phyloP scores from a whole-genome alignment of 306 rosid species.

The Ormosia semicastrata region DNA sequence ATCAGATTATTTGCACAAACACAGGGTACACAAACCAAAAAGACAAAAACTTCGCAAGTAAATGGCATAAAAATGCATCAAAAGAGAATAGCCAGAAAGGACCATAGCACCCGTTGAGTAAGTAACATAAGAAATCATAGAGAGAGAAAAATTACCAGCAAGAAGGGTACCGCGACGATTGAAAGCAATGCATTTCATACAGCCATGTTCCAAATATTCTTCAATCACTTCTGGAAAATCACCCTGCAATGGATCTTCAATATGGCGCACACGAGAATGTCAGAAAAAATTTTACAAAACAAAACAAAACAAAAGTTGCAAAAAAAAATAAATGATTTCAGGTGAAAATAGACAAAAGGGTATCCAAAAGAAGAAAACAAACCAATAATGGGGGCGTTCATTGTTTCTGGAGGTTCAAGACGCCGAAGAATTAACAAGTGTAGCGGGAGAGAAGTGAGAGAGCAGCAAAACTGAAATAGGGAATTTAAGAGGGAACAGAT shows the following conservation, averaged over 20 bases:
- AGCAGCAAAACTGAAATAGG: not conserved
- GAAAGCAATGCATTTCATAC: slow-evolving; percentile 71
- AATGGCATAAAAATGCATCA: not conserved
- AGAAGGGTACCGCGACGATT: slow-evolving; percentile 80
- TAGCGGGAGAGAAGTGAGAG: not conserved
- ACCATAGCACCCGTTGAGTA: not conserved
- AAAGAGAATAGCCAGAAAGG: not conserved
- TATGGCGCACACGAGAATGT: not conserved
- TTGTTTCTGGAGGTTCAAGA: not conserved
- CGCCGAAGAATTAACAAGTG: not conserved
- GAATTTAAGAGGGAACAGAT: not conserved
- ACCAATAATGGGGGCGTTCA: slow-evolving; percentile 70
- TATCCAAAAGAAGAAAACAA: not conserved
- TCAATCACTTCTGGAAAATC: slow-evolving; percentile 81
- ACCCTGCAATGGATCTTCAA: slow-evolving; percentile 65
- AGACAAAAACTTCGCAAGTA: not conserved
- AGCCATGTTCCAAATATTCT: slow-evolving; percentile 71
- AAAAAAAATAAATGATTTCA: not conserved
- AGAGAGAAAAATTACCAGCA: slow-evolving; percentile 47
- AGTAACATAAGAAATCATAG: too few species aligned
- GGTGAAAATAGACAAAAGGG: not conserved
- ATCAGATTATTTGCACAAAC: not conserved
- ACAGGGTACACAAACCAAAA: not conserved
- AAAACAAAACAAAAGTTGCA: not conserved
- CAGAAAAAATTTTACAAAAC: not conserved